These are phyloP conservation scores for Talaromyces trachyspermus DNA, from an alignment of 495 filamentous ascomycete species.

Conservation along the genomic window DNA sequence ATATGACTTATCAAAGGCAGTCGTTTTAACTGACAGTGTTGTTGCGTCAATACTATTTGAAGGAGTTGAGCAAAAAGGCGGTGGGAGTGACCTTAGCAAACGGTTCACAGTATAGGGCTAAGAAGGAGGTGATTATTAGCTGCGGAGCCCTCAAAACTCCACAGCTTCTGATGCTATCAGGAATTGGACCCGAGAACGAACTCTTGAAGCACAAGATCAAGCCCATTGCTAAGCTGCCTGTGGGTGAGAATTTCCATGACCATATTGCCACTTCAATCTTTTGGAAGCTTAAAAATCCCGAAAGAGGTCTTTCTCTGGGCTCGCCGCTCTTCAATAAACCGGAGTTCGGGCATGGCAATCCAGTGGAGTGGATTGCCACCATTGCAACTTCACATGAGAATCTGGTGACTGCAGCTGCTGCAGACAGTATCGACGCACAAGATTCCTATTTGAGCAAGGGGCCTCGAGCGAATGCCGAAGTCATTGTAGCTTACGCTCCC, in stretches of 20 bases:
- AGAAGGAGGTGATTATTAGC: constrained; percentile 38
- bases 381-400: constrained; percentile 10
- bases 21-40: constrained; percentile 16
- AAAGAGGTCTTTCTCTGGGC: constrained; percentile 25
- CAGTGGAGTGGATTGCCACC: constrained; percentile 19
- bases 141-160: constrained; percentile 39
- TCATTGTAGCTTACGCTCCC: constrained; percentile 25
- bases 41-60: constrained; percentile 17
- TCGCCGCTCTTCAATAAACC: constrained; percentile 22
- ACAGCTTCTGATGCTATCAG: constrained; percentile 41
- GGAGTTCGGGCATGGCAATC: constrained; percentile 21
- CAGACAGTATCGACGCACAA: constrained; percentile 18
- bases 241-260: constrained; percentile 54
- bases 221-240: constrained; percentile 33
- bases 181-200: constrained; percentile 36
- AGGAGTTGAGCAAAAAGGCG: constrained; percentile 9
- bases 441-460: constrained; percentile 9
- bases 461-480: constrained; percentile 12
- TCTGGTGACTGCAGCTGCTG: constrained; percentile 21
- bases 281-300: constrained; percentile 32
- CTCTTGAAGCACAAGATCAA: constrained; percentile 43
- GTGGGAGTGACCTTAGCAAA: constrained; percentile 23
- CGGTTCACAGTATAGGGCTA: constrained; percentile 19
- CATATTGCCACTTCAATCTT: constrained; percentile 32
- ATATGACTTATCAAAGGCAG: constrained; percentile 15